Percentiles rank a stretch among this genome's conserved stretches.
Conservation (phyloP, 306 rosid species). For the Dalbergia cochinchinensis region DNA sequence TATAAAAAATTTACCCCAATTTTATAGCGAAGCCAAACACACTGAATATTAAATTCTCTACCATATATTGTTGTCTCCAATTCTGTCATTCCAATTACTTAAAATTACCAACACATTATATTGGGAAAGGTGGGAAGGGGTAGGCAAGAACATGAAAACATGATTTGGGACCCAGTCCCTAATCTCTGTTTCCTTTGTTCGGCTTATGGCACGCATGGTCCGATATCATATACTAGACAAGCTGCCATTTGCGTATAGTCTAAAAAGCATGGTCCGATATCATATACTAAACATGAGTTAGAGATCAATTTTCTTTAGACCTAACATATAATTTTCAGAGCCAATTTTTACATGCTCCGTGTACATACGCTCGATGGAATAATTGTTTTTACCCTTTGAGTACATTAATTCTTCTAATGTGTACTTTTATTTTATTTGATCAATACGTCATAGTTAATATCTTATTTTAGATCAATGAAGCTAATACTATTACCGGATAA, state of each 20-base stretch:
- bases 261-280: background rate
- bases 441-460: no score
- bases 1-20: no score
- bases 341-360: background rate
- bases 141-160: background rate
- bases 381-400: background rate
- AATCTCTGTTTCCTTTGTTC: background rate
- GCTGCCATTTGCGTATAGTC: background rate
- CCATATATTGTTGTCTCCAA: constrained; percentile 1
- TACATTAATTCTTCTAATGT: background rate
- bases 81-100: constrained; percentile 13
- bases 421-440: no score
- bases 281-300: no score
- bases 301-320: background rate
- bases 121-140: background rate
- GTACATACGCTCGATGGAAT: constrained; percentile 11
- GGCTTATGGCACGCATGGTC: background rate
- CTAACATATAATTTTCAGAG: background rate
- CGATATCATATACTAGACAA: background rate
- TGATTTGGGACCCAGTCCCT: background rate
- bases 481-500: no score
- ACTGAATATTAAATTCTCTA: constrained; percentile 7
- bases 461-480: no score
- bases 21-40: no score
- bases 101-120: background rate